These are phyloP conservation scores for Colletotrichum eremochloae DNA, from an alignment of 2,329 filamentous ascomycete species.

Conservation along the genomic window DNA sequence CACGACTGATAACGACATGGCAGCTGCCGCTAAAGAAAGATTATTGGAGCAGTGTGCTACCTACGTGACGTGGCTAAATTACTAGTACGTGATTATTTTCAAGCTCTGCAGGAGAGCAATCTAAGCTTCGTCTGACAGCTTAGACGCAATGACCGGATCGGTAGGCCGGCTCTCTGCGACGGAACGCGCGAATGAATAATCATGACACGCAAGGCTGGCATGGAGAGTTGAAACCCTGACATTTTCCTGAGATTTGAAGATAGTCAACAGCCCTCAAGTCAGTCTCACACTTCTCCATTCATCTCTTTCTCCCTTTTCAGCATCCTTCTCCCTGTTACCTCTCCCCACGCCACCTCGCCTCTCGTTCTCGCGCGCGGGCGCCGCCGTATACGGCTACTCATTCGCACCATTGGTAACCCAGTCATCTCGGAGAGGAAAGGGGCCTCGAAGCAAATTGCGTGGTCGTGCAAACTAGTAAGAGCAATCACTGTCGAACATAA, in stretches of 20 bases:
- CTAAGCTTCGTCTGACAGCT: slow-evolving; percentile 3
- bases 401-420: slow-evolving; percentile 4
- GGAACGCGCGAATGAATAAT: background rate
- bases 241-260: background rate
- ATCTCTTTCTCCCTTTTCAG: background rate
- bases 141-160: slow-evolving; percentile 13
- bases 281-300: background rate
- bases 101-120: background rate
- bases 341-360: background rate
- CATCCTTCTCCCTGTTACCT: background rate
- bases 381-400: background rate
- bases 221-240: background rate
- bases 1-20: slow-evolving; percentile 16
- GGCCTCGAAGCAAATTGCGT: slow-evolving; percentile 16
- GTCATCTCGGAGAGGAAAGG: slow-evolving; percentile 4
- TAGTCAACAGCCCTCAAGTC: background rate
- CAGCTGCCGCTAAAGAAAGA: slow-evolving; percentile 3
- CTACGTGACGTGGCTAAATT: background rate
- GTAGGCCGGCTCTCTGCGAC: slow-evolving; percentile 10
- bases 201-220: background rate
- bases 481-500: slow-evolving; percentile 10
- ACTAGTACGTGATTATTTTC: background rate
- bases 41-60: background rate
- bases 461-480: slow-evolving; percentile 19
- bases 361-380: background rate